phyloP scores from a whole-genome alignment of 2,329 filamentous ascomycete species.

The Colletotrichum liaoningense region DNA sequence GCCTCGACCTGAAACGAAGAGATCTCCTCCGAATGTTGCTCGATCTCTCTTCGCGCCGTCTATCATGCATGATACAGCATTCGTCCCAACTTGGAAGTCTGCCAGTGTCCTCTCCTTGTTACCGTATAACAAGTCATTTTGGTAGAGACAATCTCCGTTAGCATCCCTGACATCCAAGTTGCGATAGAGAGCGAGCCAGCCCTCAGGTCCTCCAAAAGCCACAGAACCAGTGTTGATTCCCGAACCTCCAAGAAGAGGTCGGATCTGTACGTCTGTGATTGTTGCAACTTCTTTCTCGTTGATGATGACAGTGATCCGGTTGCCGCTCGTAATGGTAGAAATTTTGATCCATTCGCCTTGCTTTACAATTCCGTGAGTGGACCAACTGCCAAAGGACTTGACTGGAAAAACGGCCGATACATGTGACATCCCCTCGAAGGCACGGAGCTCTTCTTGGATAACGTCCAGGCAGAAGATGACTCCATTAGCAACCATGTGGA shows the following conservation, averaged over 20 bases:
- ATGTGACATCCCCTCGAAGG: slow-evolving; percentile 19
- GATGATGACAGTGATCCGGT: not conserved
- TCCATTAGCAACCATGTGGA: slow-evolving; percentile 34
- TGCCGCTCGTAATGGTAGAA: not conserved
- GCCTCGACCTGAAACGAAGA: slow-evolving; percentile 27
- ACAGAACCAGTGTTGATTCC: slow-evolving; percentile 26
- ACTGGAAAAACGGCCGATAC: slow-evolving; percentile 18
- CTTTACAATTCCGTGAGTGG: not conserved
- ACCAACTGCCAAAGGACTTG: slow-evolving; percentile 21
- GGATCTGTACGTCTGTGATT: slow-evolving; percentile 14
- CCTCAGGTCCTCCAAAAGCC: slow-evolving; percentile 25
- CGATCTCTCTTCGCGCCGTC: slow-evolving; percentile 31
- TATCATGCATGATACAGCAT: slow-evolving; percentile 23
- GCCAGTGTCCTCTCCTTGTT: not conserved
- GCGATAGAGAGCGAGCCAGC: slow-evolving; percentile 15
- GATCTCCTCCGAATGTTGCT: slow-evolving; percentile 25
- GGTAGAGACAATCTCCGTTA: not conserved
- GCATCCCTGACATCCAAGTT: not conserved
- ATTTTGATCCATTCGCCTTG: slow-evolving; percentile 10
- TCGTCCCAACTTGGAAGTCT: slow-evolving; percentile 29
- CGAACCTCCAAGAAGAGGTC: slow-evolving; percentile 11
- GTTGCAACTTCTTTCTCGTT: slow-evolving; percentile 10
- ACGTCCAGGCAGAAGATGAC: slow-evolving; percentile 28
- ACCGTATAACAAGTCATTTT: slow-evolving; percentile 5
- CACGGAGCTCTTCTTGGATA: slow-evolving; percentile 1